Evolutionary conservation across 2,329 filamentous ascomycete genomes (phyloP).

Genomic region (Botrytis fabae): DNA sequence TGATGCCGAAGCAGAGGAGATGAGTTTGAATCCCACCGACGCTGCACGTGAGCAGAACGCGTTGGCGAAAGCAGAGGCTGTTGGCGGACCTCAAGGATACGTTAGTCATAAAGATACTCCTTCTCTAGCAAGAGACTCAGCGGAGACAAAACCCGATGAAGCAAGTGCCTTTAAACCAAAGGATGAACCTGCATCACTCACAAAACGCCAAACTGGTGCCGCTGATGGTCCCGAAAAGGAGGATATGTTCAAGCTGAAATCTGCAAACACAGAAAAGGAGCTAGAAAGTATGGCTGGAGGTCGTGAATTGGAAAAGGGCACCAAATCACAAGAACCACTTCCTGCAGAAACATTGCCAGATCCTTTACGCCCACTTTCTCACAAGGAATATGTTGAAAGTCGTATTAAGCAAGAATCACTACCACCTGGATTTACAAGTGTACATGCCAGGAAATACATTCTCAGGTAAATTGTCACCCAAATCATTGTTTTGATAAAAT

Average conservation of each 20-base stretch:
- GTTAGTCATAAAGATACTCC: not conserved
- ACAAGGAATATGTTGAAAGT: slow-evolving; percentile 54
- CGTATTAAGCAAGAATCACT: slow-evolving; percentile 49
- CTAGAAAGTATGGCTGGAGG: slow-evolving; percentile 26
- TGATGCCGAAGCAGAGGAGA: slow-evolving; percentile 38
- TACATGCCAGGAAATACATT: slow-evolving; percentile 56
- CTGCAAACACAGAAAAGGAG: slow-evolving; percentile 29
- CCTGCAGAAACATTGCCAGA: slow-evolving; percentile 24
- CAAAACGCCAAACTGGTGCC: slow-evolving; percentile 18
- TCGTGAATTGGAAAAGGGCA: slow-evolving; percentile 26
- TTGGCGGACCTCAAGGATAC: slow-evolving; percentile 10
- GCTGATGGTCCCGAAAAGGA: slow-evolving; percentile 9
- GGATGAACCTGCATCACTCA: not conserved
- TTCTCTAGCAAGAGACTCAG: not conserved
- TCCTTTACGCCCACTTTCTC: slow-evolving; percentile 44
- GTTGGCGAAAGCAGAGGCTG: slow-evolving; percentile 5
- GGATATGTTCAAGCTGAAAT: slow-evolving; percentile 25
- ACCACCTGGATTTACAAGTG: slow-evolving; percentile 52
- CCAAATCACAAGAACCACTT: slow-evolving; percentile 19
- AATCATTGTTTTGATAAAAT: slow-evolving; percentile 18
- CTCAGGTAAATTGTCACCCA: slow-evolving; percentile 52
- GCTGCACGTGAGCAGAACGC: slow-evolving; percentile 14
- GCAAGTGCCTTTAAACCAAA: slow-evolving; percentile 13
- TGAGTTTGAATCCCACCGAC: slow-evolving; percentile 3
- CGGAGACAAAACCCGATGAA: not conserved